Percentiles rank a stretch among this genome's conserved stretches.
These are phyloP conservation scores for Yarrowia sp. DNA, from an alignment of 805 yeast genomes.

Conservation along the genomic window DNA sequence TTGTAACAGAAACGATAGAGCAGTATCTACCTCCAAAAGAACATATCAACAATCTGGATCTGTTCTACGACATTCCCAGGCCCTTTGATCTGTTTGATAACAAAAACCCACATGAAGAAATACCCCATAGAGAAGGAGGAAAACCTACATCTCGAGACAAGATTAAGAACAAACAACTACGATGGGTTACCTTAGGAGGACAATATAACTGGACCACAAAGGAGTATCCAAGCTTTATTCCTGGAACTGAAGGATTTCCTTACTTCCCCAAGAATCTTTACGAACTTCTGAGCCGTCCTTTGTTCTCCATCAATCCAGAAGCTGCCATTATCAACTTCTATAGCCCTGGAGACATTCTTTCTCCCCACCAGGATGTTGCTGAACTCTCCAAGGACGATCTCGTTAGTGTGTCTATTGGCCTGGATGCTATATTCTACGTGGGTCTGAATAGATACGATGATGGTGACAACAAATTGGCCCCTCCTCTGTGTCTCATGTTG, in stretches of 20 bases:
- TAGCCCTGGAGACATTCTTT: conserved; percentile 43
- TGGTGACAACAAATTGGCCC: neutral
- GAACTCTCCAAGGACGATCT: conserved; percentile 40
- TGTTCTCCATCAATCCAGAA: conserved; percentile 37
- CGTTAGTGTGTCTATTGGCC: conserved; percentile 42
- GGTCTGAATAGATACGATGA: conserved; percentile 31
- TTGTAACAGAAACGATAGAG: conserved; percentile 35
- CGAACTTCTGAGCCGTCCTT: conserved; percentile 28
- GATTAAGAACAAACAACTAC: conserved; percentile 35
- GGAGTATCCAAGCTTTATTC: conserved; percentile 41
- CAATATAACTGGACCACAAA: conserved; percentile 47
- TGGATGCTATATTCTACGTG: conserved; percentile 41
- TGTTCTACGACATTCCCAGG: conserved; percentile 35
- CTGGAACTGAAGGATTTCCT: conserved; percentile 37
- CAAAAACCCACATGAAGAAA: neutral
- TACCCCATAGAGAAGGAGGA: conserved; percentile 26
- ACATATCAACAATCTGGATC: conserved; percentile 41
- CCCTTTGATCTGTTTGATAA: conserved; percentile 37
- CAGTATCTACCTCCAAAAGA: conserved; percentile 37
- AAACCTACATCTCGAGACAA: conserved; percentile 28
- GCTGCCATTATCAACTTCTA: conserved; percentile 46
- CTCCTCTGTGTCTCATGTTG: conserved; percentile 40
- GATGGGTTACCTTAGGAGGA: conserved; percentile 49
- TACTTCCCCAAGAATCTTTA: conserved; percentile 35
- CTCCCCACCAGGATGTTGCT: conserved; percentile 46